These are phyloP conservation scores for Chenopodium berlandieri DNA, from an alignment of 148 eudicot species.

Conservation along the genomic window DNA sequence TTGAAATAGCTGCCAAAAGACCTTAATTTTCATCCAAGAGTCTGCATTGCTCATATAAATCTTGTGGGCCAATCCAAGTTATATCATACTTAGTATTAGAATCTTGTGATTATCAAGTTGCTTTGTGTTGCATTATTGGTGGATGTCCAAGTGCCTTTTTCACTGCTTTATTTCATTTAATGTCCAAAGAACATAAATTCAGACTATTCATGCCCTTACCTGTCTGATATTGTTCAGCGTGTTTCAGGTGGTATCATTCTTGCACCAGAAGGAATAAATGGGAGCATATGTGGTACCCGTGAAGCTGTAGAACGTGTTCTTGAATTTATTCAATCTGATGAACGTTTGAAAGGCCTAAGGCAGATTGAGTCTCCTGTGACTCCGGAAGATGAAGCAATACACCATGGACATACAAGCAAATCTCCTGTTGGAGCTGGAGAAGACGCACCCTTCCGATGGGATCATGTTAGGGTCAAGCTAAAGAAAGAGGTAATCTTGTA, in stretches of 20 bases:
- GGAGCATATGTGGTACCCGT: conserved; percentile 87
- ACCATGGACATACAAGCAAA: conserved; percentile 88
- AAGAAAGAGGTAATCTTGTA: conserved; percentile 76
- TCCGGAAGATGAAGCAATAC: conserved; percentile 96
- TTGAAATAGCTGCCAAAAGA: no score
- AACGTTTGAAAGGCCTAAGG: conserved; percentile 70
- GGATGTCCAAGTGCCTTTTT: neutral
- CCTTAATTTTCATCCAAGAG: no score
- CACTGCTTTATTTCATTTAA: neutral
- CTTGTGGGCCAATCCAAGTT: neutral
- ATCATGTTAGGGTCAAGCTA: conserved; percentile 94
- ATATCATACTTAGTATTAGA: neutral
- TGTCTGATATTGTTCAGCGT: conserved; percentile 79
- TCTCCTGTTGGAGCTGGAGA: conserved; percentile 99
- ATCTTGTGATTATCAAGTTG: neutral
- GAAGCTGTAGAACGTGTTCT: conserved; percentile 80
- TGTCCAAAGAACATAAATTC: conserved; percentile 1
- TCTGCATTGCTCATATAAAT: no score
- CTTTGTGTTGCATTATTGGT: neutral
- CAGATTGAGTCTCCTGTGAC: conserved; percentile 88
- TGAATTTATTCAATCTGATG: conserved; percentile 70
- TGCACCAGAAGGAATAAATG: conserved; percentile 98
- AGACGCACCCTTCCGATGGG: conserved; percentile 98
- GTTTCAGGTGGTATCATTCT: conserved; percentile 99
- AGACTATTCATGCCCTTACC: conserved; percentile 44